Percentiles rank a stretch among this genome's conserved stretches.
phyloP scores from a whole-genome alignment of 306 rosid species.

The Fragaria nilgerrensis region DNA sequence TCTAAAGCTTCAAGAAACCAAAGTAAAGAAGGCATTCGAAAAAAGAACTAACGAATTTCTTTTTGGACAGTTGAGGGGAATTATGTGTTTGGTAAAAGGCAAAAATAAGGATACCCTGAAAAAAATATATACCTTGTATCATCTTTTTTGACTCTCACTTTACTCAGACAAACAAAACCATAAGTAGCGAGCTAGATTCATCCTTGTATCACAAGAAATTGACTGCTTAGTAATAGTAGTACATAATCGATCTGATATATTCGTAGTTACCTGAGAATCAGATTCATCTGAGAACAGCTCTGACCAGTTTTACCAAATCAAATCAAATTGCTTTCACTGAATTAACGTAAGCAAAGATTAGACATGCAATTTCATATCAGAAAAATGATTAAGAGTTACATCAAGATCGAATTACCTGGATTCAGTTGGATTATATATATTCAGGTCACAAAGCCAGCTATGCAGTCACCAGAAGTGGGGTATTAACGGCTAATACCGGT shows the following conservation, averaged over 20 bases:
- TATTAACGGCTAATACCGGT: slow-evolving; percentile 61
- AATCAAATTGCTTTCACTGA: neutral
- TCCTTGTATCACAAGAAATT: slow-evolving; percentile 24
- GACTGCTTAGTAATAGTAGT: neutral
- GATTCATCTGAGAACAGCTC: neutral
- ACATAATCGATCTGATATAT: neutral
- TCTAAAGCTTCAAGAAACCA: slow-evolving; percentile 36
- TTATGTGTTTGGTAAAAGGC: slow-evolving; percentile 33
- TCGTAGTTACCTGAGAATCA: neutral
- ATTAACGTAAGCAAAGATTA: neutral
- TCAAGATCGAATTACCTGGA: slow-evolving; percentile 31
- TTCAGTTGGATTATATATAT: slow-evolving; percentile 15
- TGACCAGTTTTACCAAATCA: neutral
- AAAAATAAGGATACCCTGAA: slow-evolving; percentile 22
- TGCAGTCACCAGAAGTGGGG: slow-evolving; percentile 55
- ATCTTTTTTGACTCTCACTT: slow-evolving; percentile 39
- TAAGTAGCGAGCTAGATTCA: neutral
- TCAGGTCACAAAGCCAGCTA: slow-evolving; percentile 11
- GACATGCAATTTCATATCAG: neutral
- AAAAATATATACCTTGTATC: slow-evolving; percentile 13
- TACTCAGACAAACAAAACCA: slow-evolving; percentile 25
- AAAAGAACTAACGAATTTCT: slow-evolving; percentile 55
- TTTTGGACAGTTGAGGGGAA: slow-evolving; percentile 55
- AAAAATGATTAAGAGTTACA: slow-evolving; percentile 21
- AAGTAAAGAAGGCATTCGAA: slow-evolving; percentile 23